A percentile compares a stretch with the other conserved stretches of the same genome.
These are phyloP conservation scores for Podospora appendiculata DNA, from an alignment of 495 filamentous ascomycete species.

Conservation along the genomic window DNA sequence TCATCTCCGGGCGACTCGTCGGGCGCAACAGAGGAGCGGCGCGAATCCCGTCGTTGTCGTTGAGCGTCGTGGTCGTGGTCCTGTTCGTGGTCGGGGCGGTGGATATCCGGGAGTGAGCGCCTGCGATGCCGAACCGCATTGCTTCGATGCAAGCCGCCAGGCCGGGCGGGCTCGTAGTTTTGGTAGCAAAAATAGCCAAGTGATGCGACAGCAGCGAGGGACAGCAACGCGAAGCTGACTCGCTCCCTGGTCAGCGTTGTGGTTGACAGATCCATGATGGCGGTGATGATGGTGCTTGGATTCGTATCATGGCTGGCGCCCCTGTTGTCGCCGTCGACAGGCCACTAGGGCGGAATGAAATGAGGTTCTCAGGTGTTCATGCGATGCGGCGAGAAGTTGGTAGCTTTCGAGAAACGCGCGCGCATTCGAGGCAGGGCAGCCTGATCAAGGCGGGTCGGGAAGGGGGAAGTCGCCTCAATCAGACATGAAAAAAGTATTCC, in stretches of 20 bases:
- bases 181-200: conserved; percentile 34
- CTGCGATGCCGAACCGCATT: conserved; percentile 49
- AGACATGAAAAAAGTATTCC: too few species aligned
- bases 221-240: conserved; percentile 25
- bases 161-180: conserved; percentile 15
- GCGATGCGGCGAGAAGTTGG: too few species aligned
- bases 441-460: too few species aligned
- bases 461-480: too few species aligned
- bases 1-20: conserved; percentile 32
- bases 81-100: conserved; percentile 16
- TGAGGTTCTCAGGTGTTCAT: too few species aligned
- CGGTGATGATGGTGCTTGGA: conserved; percentile 2
- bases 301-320: conserved; percentile 12
- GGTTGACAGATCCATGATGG: conserved; percentile 30
- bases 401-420: too few species aligned
- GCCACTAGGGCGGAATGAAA: too few species aligned
- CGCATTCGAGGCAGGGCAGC: too few species aligned
- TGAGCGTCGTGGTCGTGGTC: conserved; percentile 6
- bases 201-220: conserved; percentile 26
- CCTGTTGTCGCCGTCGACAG: too few species aligned
- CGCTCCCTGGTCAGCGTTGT: conserved; percentile 37
- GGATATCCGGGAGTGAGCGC: conserved; percentile 17
- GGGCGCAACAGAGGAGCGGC: conserved; percentile 20
- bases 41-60: conserved; percentile 9
- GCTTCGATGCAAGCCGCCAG: conserved; percentile 44